Conservation (phyloP, 1,139 yeast species). For the Kurtzmaniella quercitrusa region DNA sequence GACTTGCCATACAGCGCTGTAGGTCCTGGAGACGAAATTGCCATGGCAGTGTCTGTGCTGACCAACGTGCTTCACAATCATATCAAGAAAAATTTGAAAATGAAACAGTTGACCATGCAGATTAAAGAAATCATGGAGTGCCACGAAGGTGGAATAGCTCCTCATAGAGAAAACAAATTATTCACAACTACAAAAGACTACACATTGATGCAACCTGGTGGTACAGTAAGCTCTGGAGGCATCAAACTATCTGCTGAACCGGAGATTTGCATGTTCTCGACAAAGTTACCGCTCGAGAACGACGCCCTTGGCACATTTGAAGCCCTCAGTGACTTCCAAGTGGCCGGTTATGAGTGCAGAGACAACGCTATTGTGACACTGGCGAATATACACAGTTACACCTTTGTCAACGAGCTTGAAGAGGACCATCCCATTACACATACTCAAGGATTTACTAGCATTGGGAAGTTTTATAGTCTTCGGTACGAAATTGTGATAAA, state of each 20-base stretch:
- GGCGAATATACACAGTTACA: conserved; percentile 14
- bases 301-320: conserved; percentile 16
- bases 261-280: conserved; percentile 19
- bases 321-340: neutral
- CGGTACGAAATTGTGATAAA: conserved; percentile 49
- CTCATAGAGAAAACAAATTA: conserved; percentile 29
- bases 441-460: conserved; percentile 43
- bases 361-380: conserved; percentile 2
- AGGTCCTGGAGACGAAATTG: conserved; percentile 47
- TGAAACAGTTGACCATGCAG: conserved; percentile 46
- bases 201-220: conserved; percentile 9
- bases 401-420: conserved; percentile 20
- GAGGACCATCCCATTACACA: conserved; percentile 45
- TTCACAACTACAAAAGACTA: conserved; percentile 25
- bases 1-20: conserved; percentile 43
- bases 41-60: conserved; percentile 32
- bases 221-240: conserved; percentile 5
- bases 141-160: conserved; percentile 46
- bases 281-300: conserved; percentile 35
- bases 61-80: conserved; percentile 33
- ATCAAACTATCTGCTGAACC: conserved; percentile 30
- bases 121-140: conserved; percentile 48
- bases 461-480: conserved; percentile 50
- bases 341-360: neutral
- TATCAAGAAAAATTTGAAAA: conserved; percentile 31